phyloP scores from a whole-genome alignment of 805 yeast genomes.

The Yamadazyma tumulicola region DNA sequence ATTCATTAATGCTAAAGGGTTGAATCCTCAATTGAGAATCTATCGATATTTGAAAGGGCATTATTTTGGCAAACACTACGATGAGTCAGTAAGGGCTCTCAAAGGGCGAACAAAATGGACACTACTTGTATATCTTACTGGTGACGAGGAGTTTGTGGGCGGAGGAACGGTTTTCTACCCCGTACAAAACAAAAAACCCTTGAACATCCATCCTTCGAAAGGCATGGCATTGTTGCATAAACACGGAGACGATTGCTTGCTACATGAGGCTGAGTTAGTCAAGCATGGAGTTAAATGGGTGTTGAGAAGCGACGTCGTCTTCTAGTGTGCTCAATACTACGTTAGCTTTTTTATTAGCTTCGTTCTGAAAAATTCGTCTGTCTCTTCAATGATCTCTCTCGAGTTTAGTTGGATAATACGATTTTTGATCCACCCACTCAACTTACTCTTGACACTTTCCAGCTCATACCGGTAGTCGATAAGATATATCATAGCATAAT shows the following conservation, averaged over 20 bases:
- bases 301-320: conserved; percentile 54
- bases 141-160: conserved; percentile 52
- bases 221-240: conserved; percentile 62
- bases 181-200: conserved; percentile 20
- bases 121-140: conserved; percentile 52
- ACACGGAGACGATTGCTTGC: conserved; percentile 62
- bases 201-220: conserved; percentile 43
- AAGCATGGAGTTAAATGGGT: conserved; percentile 58
- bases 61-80: conserved; percentile 59
- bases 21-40: conserved; percentile 54
- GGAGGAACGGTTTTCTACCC: conserved; percentile 58
- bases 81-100: conserved; percentile 46
- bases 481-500: conserved; percentile 72
- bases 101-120: conserved; percentile 56
- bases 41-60: conserved; percentile 57
- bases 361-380: conserved; percentile 25
- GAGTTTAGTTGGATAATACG: conserved; percentile 13
- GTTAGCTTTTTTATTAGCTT: conserved; percentile 10
- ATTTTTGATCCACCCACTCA: conserved; percentile 71
- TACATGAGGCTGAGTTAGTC: conserved; percentile 57
- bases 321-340: conserved; percentile 3
- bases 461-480: conserved; percentile 61
- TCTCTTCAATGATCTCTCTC: conserved; percentile 17
- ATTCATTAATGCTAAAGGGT: conserved; percentile 41
- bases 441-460: conserved; percentile 47